These are phyloP conservation scores for Liriodendron chinense DNA, from an alignment of 164 flowering plant genomes.

Conservation along the genomic window DNA sequence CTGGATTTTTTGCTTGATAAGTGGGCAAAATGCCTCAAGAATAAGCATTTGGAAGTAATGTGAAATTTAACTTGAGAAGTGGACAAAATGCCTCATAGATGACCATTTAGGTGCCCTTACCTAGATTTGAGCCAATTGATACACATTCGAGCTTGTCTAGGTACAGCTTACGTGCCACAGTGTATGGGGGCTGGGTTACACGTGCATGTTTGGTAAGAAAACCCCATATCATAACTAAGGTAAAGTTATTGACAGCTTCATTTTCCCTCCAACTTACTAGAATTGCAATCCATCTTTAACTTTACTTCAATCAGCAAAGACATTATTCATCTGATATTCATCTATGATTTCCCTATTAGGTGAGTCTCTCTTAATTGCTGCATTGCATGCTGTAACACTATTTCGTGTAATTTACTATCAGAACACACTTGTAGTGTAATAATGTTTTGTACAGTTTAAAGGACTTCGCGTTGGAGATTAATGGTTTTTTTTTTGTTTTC, in stretches of 20 bases:
- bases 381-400: background rate
- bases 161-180: too few relatives aligned
- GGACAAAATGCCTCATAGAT: too few relatives aligned
- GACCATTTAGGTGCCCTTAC: too few relatives aligned
- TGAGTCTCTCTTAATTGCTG: background rate
- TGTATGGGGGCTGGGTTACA: too few relatives aligned
- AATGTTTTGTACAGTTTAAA: background rate
- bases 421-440: background rate
- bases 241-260: background rate
- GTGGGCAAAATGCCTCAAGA: too few relatives aligned
- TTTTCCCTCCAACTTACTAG: background rate
- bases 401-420: background rate
- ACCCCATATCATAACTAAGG: background rate
- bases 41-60: too few relatives aligned
- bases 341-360: background rate
- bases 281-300: background rate
- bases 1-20: too few relatives aligned
- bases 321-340: background rate
- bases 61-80: too few relatives aligned
- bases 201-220: too few relatives aligned
- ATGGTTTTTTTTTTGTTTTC: constrained; percentile 2
- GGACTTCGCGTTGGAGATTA: background rate
- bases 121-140: too few relatives aligned
- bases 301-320: background rate
- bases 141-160: too few relatives aligned